Conservation (phyloP, 352 stramenopile genomes). For the Globisporangium viniferum region DNA sequence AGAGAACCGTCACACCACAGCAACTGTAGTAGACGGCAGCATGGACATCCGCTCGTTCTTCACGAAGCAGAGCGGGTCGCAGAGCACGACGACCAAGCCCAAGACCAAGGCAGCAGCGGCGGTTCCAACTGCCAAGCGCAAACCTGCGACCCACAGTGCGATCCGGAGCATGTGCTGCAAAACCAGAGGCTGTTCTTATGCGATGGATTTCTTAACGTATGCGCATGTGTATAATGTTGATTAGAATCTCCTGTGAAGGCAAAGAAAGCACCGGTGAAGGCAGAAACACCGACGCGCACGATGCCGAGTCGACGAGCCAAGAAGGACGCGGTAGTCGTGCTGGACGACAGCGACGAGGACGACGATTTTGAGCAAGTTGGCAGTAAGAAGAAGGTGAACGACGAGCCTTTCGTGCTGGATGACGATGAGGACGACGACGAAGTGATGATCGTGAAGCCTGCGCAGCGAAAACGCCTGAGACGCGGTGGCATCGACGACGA, state of each 20-base stretch:
- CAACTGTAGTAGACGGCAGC: too few species aligned
- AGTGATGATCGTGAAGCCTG: slow-evolving; percentile 12
- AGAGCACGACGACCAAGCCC: slow-evolving; percentile 2
- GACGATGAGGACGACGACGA: slow-evolving; percentile 10
- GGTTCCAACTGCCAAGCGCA: slow-evolving; percentile 1
- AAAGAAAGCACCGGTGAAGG: slow-evolving; percentile 8
- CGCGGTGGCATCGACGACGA: slow-evolving; percentile 25
- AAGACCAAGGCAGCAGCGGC: background rate
- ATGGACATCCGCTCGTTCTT: slow-evolving; percentile 90
- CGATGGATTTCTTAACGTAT: background rate
- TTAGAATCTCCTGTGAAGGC: slow-evolving; percentile 5
- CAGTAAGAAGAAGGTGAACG: background rate
- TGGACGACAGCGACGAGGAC: slow-evolving; percentile 54
- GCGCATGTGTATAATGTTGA: background rate
- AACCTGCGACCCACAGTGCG: background rate
- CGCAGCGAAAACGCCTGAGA: slow-evolving; percentile 33
- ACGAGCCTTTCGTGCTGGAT: slow-evolving; percentile 42
- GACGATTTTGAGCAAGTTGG: slow-evolving; percentile 18
- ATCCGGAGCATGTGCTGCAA: background rate
- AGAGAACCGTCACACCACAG: too few species aligned
- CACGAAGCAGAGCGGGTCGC: slow-evolving; percentile 36
- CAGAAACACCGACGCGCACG: slow-evolving; percentile 21
- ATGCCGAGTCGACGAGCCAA: slow-evolving; percentile 34
- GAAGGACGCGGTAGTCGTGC: slow-evolving; percentile 35
- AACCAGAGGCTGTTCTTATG: too few species aligned